Percentiles rank a stretch among this genome's conserved stretches.
These are phyloP conservation scores for Massospora cicadina DNA, from an alignment of 371 early-diverging fungal genomes.

Conservation along the genomic window DNA sequence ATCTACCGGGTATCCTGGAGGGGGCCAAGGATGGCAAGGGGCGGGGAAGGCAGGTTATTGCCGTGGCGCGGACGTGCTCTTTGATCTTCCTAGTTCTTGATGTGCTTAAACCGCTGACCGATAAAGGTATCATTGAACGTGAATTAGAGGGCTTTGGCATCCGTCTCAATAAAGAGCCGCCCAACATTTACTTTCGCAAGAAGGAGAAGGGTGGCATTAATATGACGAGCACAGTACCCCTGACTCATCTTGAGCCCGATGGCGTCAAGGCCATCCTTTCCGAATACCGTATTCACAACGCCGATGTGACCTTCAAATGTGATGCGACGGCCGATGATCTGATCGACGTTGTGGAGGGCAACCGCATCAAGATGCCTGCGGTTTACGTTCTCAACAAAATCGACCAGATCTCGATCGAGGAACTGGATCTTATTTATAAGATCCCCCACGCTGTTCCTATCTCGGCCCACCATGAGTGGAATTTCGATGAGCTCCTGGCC, in stretches of 20 bases:
- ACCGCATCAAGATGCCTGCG: conserved; percentile 58
- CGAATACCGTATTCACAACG: conserved; percentile 88
- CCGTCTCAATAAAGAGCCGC: conserved; percentile 88
- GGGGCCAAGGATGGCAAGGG: conserved; percentile 99
- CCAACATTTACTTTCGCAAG: conserved; percentile 88
- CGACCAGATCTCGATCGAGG: conserved; percentile 66
- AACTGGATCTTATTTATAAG: conserved; percentile 84
- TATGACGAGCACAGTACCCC: conserved; percentile 71
- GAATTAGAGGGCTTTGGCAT: conserved; percentile 99
- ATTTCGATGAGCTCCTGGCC: conserved; percentile 94
- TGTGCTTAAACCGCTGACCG: conserved; percentile 84
- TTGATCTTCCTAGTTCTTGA: conserved; percentile 92
- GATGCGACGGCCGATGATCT: conserved; percentile 82
- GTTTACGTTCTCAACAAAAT: conserved; percentile 95
- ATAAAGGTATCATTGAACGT: conserved; percentile 87
- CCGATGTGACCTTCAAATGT: conserved; percentile 76
- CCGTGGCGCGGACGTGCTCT: conserved; percentile 89
- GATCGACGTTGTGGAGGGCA: conserved; percentile 91
- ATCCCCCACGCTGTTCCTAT: conserved; percentile 97
- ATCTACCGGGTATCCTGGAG: conserved; percentile 88
- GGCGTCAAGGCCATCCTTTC: conserved; percentile 71
- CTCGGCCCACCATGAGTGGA: conserved; percentile 96
- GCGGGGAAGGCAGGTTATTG: conserved; percentile 91
- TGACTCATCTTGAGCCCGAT: conserved; percentile 68
- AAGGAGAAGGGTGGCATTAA: conserved; percentile 89